phyloP scores from a whole-genome alignment of 2,329 filamentous ascomycete species.

The Penicillium sp. region DNA sequence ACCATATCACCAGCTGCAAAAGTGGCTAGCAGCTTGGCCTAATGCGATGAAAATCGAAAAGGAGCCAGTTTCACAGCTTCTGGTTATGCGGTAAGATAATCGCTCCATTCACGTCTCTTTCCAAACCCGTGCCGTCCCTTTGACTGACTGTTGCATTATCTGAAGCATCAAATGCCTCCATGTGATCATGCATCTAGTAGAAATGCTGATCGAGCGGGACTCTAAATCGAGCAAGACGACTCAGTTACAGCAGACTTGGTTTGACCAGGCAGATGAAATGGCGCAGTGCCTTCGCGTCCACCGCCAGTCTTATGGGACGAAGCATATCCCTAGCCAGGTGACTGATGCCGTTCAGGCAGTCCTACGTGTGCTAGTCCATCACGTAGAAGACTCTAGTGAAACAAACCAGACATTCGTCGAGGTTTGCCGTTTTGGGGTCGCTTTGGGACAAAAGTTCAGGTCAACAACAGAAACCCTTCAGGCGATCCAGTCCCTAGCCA shows the following conservation, averaged over 20 bases:
- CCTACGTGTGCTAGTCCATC: constrained; percentile 25
- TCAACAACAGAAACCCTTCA: constrained; percentile 26
- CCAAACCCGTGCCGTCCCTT: background rate
- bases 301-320: constrained; percentile 33
- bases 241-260: constrained; percentile 16
- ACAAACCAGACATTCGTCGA: constrained; percentile 31
- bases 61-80: constrained; percentile 30
- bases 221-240: constrained; percentile 9
- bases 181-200: constrained; percentile 30
- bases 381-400: constrained; percentile 26
- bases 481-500: constrained; percentile 24
- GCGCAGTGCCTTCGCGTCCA: constrained; percentile 32
- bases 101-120: background rate
- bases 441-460: constrained; percentile 30
- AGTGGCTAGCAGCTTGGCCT: constrained; percentile 29
- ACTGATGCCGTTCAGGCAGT: constrained; percentile 28
- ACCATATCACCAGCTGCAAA: constrained; percentile 26
- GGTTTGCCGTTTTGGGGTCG: constrained; percentile 30
- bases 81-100: constrained; percentile 35
- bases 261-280: constrained; percentile 30
- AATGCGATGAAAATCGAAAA: constrained; percentile 18
- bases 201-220: constrained; percentile 27
- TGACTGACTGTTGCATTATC: constrained; percentile 11
- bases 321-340: constrained; percentile 34
- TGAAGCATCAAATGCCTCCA: constrained; percentile 35